Evolutionary conservation across 2,329 filamentous ascomycete genomes (phyloP), one percentile per base, ranked within the genome.

Genomic region (Phyllosticta citriasiana): DNA sequence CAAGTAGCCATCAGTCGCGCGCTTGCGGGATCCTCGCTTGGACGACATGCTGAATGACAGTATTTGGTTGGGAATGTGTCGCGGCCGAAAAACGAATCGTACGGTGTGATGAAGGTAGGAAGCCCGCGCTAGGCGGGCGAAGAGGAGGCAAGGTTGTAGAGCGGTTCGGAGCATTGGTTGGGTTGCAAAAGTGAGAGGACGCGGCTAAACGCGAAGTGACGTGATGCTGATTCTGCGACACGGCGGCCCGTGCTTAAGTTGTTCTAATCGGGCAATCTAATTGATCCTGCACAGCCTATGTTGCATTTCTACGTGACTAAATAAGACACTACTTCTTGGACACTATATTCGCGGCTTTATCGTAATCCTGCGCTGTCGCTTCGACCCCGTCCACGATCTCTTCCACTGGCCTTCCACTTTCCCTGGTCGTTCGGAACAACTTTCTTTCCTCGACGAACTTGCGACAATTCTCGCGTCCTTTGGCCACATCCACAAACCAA

Each of bases 391-490:
- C 61, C 10, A 60, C 53, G 26, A 62, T 47, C 30, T 62, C 60
- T n/a, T 62, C 60, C 4, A 58, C 60, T 0, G 50, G 30, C 35
- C 51, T 33, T 10, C 60, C 60, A 19, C 60, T 58, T 51, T 62
- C 60, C 22, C 55, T 19, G 16, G 56, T 55, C 5, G 50, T 55
- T 10, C 60, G n/a, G 4, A 57, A 3, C 10, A 62, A 14, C 52
- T 62, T 62, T 25, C 60, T 53, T 52, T 62, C 60, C 14, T 62
- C 61, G 4, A 62, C 57, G 30, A 60, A 62, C 26, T 27, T 47
- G 40, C 61, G 57, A 12, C 60, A 62, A 26, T 55, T 58, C 55
- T 57, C 60, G 16, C 60, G n/a, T 7, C 60, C 60, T 52, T 55
- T 58, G 24, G 57, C 55, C 12, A 62, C 35, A 35, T 62, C 60